These are phyloP conservation scores for Solanum appendiculatum DNA, from an alignment of 257 asterid species.

Conservation along the genomic window DNA sequence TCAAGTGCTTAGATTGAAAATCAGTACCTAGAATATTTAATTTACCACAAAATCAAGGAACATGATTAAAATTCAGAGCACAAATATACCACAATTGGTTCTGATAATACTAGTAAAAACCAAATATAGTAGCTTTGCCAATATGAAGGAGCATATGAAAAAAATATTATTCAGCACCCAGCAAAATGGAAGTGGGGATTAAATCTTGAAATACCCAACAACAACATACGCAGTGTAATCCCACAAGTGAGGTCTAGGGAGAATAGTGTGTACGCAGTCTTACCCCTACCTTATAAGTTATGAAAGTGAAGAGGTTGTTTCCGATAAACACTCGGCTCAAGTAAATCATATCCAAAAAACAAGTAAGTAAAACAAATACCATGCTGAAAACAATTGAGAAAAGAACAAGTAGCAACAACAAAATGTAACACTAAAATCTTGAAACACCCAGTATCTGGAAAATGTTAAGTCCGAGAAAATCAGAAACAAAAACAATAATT, in stretches of 20 bases:
- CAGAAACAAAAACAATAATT: neutral
- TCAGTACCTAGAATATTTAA: neutral
- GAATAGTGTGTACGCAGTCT: accelerated
- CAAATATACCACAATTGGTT: neutral
- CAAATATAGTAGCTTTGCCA: neutral
- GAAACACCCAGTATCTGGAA: neutral
- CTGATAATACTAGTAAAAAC: neutral
- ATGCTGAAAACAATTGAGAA: neutral
- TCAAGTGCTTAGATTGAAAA: neutral
- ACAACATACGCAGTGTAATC: too few relatives aligned
- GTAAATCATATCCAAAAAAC: neutral
- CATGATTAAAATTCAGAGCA: neutral
- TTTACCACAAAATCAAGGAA: neutral
- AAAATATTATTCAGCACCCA: too few relatives aligned
- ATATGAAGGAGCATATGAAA: too few relatives aligned
- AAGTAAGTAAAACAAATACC: neutral
- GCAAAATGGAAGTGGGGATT: too few relatives aligned
- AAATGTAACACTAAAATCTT: neutral
- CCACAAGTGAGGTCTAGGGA: neutral
- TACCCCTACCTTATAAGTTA: neutral
- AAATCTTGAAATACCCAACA: too few relatives aligned
- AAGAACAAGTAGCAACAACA: neutral
- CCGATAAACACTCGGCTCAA: accelerated
- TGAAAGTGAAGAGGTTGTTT: neutral
- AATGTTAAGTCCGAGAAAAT: neutral